Evolutionary conservation across 2,329 filamentous ascomycete species (phyloP).

Genomic region (Lasiodiplodia sp.): DNA sequence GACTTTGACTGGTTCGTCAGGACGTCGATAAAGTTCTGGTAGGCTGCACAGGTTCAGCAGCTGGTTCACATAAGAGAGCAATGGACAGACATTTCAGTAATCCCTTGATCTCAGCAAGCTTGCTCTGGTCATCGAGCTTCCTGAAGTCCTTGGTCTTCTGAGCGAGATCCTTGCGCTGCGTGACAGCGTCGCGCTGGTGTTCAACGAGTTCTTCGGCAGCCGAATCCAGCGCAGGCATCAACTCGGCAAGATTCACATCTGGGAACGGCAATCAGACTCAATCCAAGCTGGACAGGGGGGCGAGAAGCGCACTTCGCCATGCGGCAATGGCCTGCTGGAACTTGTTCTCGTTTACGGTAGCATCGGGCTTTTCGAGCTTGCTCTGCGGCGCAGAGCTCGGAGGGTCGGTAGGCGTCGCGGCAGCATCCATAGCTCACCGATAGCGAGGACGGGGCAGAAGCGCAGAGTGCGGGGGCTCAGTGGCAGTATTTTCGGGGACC

Average conservation of each 20-base stretch:
- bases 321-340: constrained; percentile 96
- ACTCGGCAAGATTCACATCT: constrained; percentile 86
- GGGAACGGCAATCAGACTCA: constrained; percentile 19
- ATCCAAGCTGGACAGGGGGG: background rate
- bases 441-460: background rate
- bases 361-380: constrained; percentile 19
- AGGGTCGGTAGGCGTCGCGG: constrained; percentile 16
- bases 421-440: constrained; percentile 27
- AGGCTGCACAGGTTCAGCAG: constrained; percentile 66
- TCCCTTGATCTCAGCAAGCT: constrained; percentile 86
- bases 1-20: constrained; percentile 95
- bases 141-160: constrained; percentile 99
- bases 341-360: constrained; percentile 75
- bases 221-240: constrained; percentile 86
- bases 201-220: constrained; percentile 94
- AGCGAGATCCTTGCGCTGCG: constrained; percentile 96
- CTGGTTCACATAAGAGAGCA: background rate
- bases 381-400: constrained; percentile 17
- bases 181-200: constrained; percentile 92
- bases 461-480: constrained; percentile 10
- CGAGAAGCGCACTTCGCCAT: constrained; percentile 78
- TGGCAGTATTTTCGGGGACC: background rate
- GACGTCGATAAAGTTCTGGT: constrained; percentile 96
- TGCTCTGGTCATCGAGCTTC: constrained; percentile 87
- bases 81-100: constrained; percentile 75